Evolutionary conservation across 2,329 filamentous ascomycete species (phyloP), one percentile per base, ranked within the genome.

Genomic region (Colletotrichum tamarilloi): DNA sequence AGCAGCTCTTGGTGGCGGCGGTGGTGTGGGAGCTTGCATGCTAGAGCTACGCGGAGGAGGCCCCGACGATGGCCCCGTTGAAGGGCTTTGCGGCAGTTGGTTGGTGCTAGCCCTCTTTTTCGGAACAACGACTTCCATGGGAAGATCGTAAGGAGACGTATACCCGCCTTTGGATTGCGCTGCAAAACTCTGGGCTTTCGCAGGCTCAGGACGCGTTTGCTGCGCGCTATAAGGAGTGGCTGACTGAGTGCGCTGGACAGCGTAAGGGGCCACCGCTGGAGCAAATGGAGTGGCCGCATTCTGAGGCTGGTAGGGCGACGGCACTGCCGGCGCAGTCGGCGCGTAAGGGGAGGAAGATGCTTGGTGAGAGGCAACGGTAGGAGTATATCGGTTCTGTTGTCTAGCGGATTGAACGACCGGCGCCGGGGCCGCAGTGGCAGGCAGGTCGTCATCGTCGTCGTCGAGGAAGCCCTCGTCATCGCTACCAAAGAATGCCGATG

Each of bases 91-190:
- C 6, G 86, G 84, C 56, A 88, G 82, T 66, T 89, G 89, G 72
- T 90, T 90, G 77, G 89, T 86, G 78, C 89, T 91, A 6, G 86
- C 81, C 65, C 92, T 87, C 85, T 93, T 92, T 81, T 91, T 87
- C 78, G 93, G 91, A 77, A 93, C 93, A 32, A 93, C 89, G 35
- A 99, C 89, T 67, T 98, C 96, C 83, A 97, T 94, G 4, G 97
- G 97, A 24, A 99, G 87, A 83, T 99, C 97, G 78, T 98, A 99
- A 0, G 97, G 97, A 24, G 96, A 98, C 62, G 93, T 89, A 81
- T 99, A 99, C 8, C 96, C 95, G 68, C 94, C 94, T 83, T 97
- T 98, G 3, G 94, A 86, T 82, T 97, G 97, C 81, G 96, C 93
- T 6, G 90, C 94, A 82, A 98, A 99, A 82, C 96, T 98, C 80